phyloP scores from a whole-genome alignment of 495 filamentous ascomycete species.

The Aspergillus egyptiacus region DNA sequence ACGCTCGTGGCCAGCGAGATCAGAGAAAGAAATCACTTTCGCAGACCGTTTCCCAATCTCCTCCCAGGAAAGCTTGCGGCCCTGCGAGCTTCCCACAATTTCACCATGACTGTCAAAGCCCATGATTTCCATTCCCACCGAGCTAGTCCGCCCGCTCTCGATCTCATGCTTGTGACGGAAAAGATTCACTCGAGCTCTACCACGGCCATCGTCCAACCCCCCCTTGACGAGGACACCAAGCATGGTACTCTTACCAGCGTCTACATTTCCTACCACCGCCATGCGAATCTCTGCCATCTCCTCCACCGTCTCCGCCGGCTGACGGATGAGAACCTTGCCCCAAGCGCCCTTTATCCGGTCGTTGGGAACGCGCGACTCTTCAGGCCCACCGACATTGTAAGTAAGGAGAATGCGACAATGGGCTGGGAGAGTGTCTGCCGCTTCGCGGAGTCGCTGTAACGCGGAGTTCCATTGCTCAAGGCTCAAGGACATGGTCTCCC shows the following conservation, averaged over 20 bases:
- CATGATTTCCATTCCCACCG: slow-evolving; percentile 98
- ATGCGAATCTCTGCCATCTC: slow-evolving; percentile 94
- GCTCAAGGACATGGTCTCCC: slow-evolving; percentile 80
- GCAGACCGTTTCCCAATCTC: slow-evolving; percentile 92
- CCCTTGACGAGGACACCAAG: slow-evolving; percentile 95
- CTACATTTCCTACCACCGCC: slow-evolving; percentile 95
- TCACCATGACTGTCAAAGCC: slow-evolving; percentile 89
- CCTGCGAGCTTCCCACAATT: slow-evolving; percentile 74
- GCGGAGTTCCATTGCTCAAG: slow-evolving; percentile 76
- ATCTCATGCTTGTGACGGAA: slow-evolving; percentile 98
- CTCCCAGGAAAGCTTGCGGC: slow-evolving; percentile 90
- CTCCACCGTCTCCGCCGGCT: slow-evolving; percentile 65
- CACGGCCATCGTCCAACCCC: slow-evolving; percentile 87
- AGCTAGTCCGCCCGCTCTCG: slow-evolving; percentile 89
- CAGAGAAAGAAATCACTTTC: slow-evolving; percentile 96
- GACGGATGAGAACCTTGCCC: slow-evolving; percentile 80
- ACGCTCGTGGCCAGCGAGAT: slow-evolving; percentile 90
- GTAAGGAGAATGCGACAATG: slow-evolving; percentile 78
- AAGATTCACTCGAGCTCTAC: slow-evolving; percentile 90
- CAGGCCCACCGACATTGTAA: slow-evolving; percentile 76
- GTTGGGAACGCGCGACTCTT: slow-evolving; percentile 55
- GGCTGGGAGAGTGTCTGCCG: slow-evolving; percentile 59
- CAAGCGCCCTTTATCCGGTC: slow-evolving; percentile 65
- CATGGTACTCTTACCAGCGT: slow-evolving; percentile 96
- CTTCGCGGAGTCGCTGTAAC: slow-evolving; percentile 58